These are phyloP conservation scores for Hypoxylon sp. DNA, from an alignment of 2,329 filamentous ascomycete species.

Conservation along the genomic window DNA sequence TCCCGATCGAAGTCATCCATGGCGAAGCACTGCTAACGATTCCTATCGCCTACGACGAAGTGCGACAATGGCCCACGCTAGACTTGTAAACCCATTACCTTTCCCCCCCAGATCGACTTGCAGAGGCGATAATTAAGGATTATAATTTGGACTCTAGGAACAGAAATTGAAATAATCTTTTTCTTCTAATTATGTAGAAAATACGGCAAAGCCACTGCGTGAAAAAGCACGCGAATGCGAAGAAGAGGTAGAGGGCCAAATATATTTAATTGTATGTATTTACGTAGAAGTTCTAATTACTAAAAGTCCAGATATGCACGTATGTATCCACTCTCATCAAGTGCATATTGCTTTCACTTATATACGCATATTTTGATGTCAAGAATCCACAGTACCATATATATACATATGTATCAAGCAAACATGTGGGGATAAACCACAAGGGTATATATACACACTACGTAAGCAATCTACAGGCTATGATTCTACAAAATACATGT, in stretches of 20 bases:
- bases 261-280: not conserved
- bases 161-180: not conserved
- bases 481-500: not conserved
- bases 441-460: too few species aligned
- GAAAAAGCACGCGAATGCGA: not conserved
- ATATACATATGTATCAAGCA: too few species aligned
- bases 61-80: not conserved
- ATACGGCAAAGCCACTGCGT: not conserved
- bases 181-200: not conserved
- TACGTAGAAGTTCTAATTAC: too few species aligned
- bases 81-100: not conserved
- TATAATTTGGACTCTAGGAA: not conserved
- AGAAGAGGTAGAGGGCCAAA: not conserved
- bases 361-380: too few species aligned
- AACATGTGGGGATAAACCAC: too few species aligned
- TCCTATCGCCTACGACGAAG: conserved; percentile 13
- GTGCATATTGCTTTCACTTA: too few species aligned
- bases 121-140: not conserved
- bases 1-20: conserved; percentile 60
- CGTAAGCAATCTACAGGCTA: too few species aligned
- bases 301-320: too few species aligned
- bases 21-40: conserved; percentile 1
- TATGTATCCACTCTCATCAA: too few species aligned
- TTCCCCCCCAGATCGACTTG: not conserved
- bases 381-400: too few species aligned